A percentile compares a stretch with the other conserved stretches of the same genome.
phyloP scores from a whole-genome alignment of 352 stramenopile species.

The Pythium pyrilobum region DNA sequence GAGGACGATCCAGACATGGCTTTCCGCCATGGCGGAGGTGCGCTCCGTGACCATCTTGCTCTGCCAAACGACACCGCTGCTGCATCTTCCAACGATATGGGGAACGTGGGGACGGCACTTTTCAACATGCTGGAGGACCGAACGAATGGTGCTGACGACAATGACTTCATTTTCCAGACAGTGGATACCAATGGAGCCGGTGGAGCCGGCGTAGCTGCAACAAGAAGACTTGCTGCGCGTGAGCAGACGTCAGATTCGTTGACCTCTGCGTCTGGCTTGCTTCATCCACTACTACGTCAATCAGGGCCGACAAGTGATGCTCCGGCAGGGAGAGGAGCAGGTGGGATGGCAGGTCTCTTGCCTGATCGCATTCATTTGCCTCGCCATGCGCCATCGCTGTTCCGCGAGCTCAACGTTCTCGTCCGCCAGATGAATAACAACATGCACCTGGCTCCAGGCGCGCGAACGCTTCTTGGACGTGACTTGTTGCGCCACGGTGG shows the following conservation, averaged over 20 bases:
- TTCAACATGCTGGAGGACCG: conserved; percentile 15
- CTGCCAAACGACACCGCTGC: too few relatives aligned
- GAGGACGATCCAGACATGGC: conserved; percentile 28
- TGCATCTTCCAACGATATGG: not conserved
- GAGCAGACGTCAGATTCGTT: not conserved
- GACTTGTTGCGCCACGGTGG: conserved; percentile 42
- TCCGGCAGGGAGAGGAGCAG: conserved; percentile 3
- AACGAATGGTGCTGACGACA: not conserved
- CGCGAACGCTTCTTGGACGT: conserved; percentile 23
- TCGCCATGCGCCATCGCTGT: conserved; percentile 55
- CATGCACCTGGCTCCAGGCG: conserved; percentile 29
- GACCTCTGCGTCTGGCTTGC: not conserved
- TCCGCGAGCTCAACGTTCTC: conserved; percentile 70
- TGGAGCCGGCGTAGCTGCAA: not conserved
- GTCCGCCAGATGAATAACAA: conserved; percentile 76
- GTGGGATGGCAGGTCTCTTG: conserved; percentile 5
- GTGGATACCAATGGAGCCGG: conserved; percentile 2
- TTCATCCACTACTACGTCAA: conserved; percentile 17
- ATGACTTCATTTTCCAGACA: conserved; percentile 28
- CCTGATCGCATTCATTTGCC: conserved; percentile 45
- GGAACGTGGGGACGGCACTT: conserved; percentile 9
- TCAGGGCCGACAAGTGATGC: not conserved
- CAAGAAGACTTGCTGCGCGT: not conserved
- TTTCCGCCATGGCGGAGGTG: conserved; percentile 11
- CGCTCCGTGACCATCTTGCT: conserved; percentile 1